Base-by-base conservation (phyloP, 1,284 basidiomycete genomes). In the Microbotryum violaceum region DNA sequence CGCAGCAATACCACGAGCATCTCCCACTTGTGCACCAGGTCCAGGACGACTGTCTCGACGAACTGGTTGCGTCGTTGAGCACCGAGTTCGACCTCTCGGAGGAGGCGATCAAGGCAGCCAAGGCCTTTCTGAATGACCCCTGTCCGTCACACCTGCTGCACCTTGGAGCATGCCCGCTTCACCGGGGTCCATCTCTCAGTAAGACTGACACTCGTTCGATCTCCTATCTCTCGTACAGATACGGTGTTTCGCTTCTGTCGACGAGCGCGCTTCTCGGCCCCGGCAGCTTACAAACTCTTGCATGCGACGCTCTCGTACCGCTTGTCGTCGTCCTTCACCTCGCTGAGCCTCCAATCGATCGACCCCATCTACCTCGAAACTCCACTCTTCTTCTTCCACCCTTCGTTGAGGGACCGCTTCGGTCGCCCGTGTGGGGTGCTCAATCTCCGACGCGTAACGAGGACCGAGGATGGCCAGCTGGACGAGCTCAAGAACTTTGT, bases 331-430 rank as follows among this genome's bases (percentile, higher is more conserved):
- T 51, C 56, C 5, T 21, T 65, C 18, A 48, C 33, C 4, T 45
- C 51, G 14, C 58, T 65, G 14, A 31, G 53, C 1, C 50, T 58
- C 12, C n/a, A 53, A 1, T 49, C 67, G 9, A 21, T 70, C 49
- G 56, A 65, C 4, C 49, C 69, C 6, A 48, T 62, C 21, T 71
- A 71, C 62, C 50, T 61, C 18, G 49, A 55, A 16, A 60, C 61
- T 3, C 69, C 70, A 20, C 63, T 70, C 31, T 65, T 72, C 58
- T 72, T 70, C 62, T 69, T 70, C 49, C 70, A 72, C 56, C 71
- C 71, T 2, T 25, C 44, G n/a, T 59, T 72, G 29, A 31, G 47
- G 49, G 71, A 72, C 63, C 62, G 62, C 6, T 71, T 69, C 31
- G 71, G 71, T 7, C 60, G 71, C 7, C 70, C 67, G 5, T 70